Base-by-base conservation (phyloP, 139 green algal species). In the Prasinococcaceae sp. region DNA sequence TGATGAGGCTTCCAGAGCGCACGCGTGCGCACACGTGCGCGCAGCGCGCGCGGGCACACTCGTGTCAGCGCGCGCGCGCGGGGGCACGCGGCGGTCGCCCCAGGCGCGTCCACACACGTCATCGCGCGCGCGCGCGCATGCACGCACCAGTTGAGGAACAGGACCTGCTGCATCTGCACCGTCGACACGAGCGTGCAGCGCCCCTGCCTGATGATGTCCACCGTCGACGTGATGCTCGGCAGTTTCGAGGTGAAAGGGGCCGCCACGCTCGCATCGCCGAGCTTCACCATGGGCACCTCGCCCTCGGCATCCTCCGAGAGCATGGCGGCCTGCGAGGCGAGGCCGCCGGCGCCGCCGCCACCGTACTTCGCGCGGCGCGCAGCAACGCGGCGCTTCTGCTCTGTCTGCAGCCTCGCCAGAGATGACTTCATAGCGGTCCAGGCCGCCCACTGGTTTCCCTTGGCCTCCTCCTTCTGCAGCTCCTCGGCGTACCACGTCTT, bases 171-270 rank as follows among this genome's bases (percentile, higher is more conserved):
- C 57, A 66, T 52, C 47, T 74, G 66, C 22, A 79, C 53, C 22
- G 67, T 74, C 9, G 53, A 74, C 9, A 79, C 71, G 16, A 79
- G 68, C 22, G 71, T 79, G 45, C 60, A 75, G 20, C 71, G 61
- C 14, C 71, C 71, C 57, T 79, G 71, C 2, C 63, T 58, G 40
- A 79, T 58, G 37, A 79, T 70, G 38, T 75, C 60, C 3, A 53
- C 32, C 19, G 53, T 49, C 23, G 61, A 59, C 10, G 29, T 46
- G 19, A 79, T 61, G 33, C 43, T 66, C 4, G 71, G 62, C 20
- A 67, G 42, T 53, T 77, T 77, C 33, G 66, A 68, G 10, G 71
- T 79, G 68, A 79, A 79, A 16, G 71, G 67, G 3, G 67, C 55
- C 3, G 71, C 71, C 47, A 76, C 70, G 27, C 62, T 74, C 2